These are phyloP conservation scores for Diplodia scrobiculata DNA, from an alignment of 2,329 filamentous ascomycete species.

Conservation along the genomic window DNA sequence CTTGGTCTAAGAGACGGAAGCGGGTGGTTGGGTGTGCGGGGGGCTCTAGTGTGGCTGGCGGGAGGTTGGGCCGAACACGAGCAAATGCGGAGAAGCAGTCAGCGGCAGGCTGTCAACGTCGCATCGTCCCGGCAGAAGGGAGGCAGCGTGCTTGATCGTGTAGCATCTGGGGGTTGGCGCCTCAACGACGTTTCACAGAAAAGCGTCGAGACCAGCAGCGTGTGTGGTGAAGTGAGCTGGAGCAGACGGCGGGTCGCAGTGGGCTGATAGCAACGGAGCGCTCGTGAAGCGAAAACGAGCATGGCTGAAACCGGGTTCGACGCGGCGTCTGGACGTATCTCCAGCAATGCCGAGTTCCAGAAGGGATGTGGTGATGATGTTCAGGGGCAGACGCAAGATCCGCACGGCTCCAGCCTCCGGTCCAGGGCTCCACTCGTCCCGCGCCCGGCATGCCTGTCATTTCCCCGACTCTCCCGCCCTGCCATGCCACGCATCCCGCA, in stretches of 20 bases:
- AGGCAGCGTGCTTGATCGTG: neutral
- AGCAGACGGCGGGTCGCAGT: neutral
- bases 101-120: neutral
- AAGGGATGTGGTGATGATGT: neutral
- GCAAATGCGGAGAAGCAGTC: constrained; percentile 4
- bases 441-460: constrained; percentile 16
- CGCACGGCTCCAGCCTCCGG: neutral
- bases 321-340: neutral
- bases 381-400: constrained; percentile 21
- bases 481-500: constrained; percentile 62
- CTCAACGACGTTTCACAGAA: neutral
- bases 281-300: constrained; percentile 4
- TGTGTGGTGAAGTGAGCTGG: neutral
- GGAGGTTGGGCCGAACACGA: constrained; percentile 16
- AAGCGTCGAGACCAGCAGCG: neutral
- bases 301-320: neutral
- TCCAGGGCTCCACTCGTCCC: constrained; percentile 10
- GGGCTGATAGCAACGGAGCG: neutral
- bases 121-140: neutral
- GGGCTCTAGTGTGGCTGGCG: constrained; percentile 4
- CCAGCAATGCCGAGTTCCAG: too few species aligned
- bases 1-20: neutral
- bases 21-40: neutral
- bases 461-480: constrained; percentile 1
- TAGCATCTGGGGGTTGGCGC: neutral